Conservation (phyloP, 1,139 yeast species). For the Saccharomyces pastorianus region DNA sequence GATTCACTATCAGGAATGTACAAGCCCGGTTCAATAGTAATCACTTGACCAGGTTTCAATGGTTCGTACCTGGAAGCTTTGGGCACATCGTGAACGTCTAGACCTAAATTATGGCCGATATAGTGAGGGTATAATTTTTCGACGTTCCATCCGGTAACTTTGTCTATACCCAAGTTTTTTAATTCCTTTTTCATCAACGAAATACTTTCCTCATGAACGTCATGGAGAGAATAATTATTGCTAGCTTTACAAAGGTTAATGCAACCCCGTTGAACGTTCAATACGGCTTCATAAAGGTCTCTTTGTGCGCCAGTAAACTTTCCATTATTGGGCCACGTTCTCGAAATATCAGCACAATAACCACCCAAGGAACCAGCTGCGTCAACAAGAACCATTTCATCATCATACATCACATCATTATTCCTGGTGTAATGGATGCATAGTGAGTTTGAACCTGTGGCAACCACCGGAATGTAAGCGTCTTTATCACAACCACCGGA, state of each 20-base stretch:
- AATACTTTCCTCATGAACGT: slow-evolving; percentile 67
- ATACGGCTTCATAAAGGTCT: slow-evolving; percentile 81
- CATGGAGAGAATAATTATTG: slow-evolving; percentile 53
- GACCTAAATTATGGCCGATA: slow-evolving; percentile 89
- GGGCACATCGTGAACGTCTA: slow-evolving; percentile 86
- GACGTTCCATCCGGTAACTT: slow-evolving; percentile 39
- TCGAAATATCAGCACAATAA: slow-evolving; percentile 88
- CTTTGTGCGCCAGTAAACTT: slow-evolving; percentile 69
- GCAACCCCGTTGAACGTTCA: slow-evolving; percentile 73
- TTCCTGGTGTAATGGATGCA: slow-evolving; percentile 88
- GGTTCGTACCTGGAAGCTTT: slow-evolving; percentile 45
- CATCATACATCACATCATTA: slow-evolving; percentile 64
- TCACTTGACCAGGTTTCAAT: slow-evolving; percentile 57
- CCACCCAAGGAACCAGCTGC: slow-evolving; percentile 95
- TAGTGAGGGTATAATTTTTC: slow-evolving; percentile 79
- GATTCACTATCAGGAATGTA: slow-evolving; percentile 64
- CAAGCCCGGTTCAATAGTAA: slow-evolving; percentile 92
- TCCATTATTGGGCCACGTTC: slow-evolving; percentile 87
- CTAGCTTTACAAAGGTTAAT: slow-evolving; percentile 51
- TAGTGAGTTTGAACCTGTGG: slow-evolving; percentile 80
- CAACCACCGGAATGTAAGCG: slow-evolving; percentile 94
- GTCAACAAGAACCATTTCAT: slow-evolving; percentile 84
- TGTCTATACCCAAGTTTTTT: slow-evolving; percentile 59
- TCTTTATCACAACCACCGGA: slow-evolving; percentile 82
- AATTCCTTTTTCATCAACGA: slow-evolving; percentile 53